Conservation (phyloP, 495 filamentous ascomycete species). For the Xylaria curta region DNA sequence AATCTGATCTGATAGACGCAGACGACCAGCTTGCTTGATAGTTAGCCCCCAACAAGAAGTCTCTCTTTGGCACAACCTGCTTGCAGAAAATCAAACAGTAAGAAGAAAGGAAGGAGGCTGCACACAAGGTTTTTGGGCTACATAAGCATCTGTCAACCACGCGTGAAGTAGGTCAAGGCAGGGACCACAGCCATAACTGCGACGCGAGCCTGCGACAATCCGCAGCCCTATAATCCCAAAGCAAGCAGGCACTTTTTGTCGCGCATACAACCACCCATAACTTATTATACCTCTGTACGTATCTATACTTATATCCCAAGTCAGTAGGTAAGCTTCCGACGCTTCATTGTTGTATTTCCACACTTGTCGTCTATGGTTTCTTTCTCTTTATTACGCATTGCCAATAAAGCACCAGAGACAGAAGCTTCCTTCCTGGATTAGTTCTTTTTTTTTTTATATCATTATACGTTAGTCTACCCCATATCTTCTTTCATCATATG, state of each 20-base stretch:
- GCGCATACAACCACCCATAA: conserved; percentile 5
- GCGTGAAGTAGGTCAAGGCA: conserved; percentile 13
- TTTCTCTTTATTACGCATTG: background rate
- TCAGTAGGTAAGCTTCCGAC: conserved; percentile 8
- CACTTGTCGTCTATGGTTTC: background rate
- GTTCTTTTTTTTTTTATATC: conserved; percentile 17
- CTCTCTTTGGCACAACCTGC: background rate
- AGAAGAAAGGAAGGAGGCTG: conserved; percentile 9
- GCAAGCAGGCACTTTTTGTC: conserved; percentile 9
- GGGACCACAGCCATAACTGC: conserved; percentile 24
- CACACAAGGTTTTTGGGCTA: conserved; percentile 18
- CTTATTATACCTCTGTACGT: background rate
- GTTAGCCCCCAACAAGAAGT: background rate
- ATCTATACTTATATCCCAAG: background rate
- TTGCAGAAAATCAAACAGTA: conserved; percentile 16
- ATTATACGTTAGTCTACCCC: background rate
- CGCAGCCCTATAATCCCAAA: conserved; percentile 23
- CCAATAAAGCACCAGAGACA: conserved; percentile 5
- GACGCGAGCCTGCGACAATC: conserved; percentile 25
- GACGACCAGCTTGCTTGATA: conserved; percentile 3
- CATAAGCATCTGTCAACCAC: conserved; percentile 26
- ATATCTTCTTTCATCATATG: conserved; percentile 19
- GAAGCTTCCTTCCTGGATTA: conserved; percentile 1
- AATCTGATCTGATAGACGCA: conserved; percentile 14
- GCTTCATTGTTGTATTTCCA: conserved; percentile 12